Conservation (phyloP, 345 rosid genomes). For the Corchorus olitorius region DNA sequence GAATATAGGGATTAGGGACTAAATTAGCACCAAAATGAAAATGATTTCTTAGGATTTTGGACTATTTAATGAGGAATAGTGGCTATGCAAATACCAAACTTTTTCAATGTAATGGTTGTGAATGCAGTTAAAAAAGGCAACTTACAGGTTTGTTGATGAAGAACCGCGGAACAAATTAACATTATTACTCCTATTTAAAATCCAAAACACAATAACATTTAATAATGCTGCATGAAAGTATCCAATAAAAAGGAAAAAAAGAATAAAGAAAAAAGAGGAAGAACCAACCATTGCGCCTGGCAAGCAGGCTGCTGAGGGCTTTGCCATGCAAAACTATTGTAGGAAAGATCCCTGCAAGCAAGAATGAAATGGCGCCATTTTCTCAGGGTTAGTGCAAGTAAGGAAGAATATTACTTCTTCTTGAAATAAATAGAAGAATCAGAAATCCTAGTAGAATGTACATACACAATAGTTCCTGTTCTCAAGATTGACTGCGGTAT, state of each 20-base stretch:
- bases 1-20: background rate
- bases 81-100: background rate
- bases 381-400: background rate
- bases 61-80: background rate
- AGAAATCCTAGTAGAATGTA: background rate
- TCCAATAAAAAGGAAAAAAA: background rate
- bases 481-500: slow-evolving; percentile 30
- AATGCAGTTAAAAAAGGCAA: slow-evolving; percentile 4
- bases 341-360: slow-evolving; percentile 71
- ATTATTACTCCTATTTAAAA: slow-evolving; percentile 35
- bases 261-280: background rate
- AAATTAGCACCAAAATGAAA: background rate
- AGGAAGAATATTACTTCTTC: background rate
- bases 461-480: slow-evolving; percentile 35
- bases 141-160: slow-evolving; percentile 38
- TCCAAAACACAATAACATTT: slow-evolving; percentile 1
- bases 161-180: slow-evolving; percentile 51
- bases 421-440: background rate
- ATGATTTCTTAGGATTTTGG: background rate
- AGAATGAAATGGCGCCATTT: slow-evolving; percentile 9
- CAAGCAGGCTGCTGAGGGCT: slow-evolving; percentile 38
- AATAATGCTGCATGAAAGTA: background rate
- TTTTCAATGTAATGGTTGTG: background rate
- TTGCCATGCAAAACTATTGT: slow-evolving; percentile 63
- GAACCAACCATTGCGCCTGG: background rate